Conservation (phyloP, 495 filamentous ascomycete species). For the Annulohypoxylon maeteangense region DNA sequence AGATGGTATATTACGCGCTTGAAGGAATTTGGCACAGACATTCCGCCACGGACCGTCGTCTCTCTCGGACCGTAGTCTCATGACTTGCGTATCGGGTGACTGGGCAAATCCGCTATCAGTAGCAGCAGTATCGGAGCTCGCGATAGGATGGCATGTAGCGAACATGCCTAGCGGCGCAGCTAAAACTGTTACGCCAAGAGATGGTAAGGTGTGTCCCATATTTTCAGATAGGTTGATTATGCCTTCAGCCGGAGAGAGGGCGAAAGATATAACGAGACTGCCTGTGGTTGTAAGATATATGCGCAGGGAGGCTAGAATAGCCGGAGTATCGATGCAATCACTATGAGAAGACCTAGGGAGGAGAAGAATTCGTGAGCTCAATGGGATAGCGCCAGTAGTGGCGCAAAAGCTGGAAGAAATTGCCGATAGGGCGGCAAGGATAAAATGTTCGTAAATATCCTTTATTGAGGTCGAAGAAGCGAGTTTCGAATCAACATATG, state of each 20-base stretch:
- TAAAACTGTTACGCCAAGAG: conserved; percentile 52
- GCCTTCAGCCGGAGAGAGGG: conserved; percentile 52
- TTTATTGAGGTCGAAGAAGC: conserved; percentile 34
- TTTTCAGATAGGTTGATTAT: conserved; percentile 54
- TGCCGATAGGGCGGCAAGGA: conserved; percentile 56
- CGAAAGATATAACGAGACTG: conserved; percentile 56
- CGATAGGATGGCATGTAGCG: conserved; percentile 51
- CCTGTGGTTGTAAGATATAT: conserved; percentile 62
- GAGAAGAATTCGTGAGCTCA: conserved; percentile 56
- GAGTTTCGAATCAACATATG: conserved; percentile 47
- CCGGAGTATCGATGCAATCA: conserved; percentile 36
- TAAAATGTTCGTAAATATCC: conserved; percentile 58
- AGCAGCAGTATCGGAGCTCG: conserved; percentile 34
- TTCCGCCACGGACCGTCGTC: conserved; percentile 55
- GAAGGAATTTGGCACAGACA: conserved; percentile 53
- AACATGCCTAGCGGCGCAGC: conserved; percentile 60
- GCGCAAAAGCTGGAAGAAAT: conserved; percentile 57
- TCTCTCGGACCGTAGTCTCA: conserved; percentile 50
- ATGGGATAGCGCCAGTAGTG: conserved; percentile 52
- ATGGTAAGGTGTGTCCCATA: conserved; percentile 47
- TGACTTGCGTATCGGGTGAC: conserved; percentile 60
- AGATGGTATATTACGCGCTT: conserved; percentile 55
- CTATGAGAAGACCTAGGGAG: conserved; percentile 47
- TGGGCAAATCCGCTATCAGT: conserved; percentile 49
- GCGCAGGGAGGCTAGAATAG: conserved; percentile 57